phyloP scores from a whole-genome alignment of 2,329 filamentous ascomycete genomes.

The Zelopaecilomyces penicillatus region DNA sequence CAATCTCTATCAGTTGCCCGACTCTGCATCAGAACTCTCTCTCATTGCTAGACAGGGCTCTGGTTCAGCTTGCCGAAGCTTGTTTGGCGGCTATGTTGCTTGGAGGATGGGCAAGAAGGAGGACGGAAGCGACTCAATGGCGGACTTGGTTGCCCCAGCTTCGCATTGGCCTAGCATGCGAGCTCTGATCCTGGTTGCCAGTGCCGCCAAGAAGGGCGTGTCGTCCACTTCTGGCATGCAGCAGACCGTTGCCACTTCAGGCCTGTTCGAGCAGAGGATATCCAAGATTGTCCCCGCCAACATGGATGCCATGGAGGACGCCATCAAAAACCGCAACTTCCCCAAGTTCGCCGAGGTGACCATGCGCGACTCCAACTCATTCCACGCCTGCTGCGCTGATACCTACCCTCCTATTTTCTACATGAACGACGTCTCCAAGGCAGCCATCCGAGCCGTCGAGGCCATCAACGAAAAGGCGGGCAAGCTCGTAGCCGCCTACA shows the following conservation, averaged over 20 bases:
- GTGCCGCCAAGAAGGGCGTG: conserved; percentile 91
- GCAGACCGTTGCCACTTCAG: conserved; percentile 83
- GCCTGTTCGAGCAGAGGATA: conserved; percentile 74
- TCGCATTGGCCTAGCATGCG: conserved; percentile 95
- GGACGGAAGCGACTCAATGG: conserved; percentile 80
- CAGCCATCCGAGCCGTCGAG: conserved; percentile 83
- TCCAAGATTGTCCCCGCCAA: conserved; percentile 68
- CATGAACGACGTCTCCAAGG: conserved; percentile 86
- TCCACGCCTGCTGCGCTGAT: conserved; percentile 91
- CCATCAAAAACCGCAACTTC: conserved; percentile 73
- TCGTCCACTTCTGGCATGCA: conserved; percentile 94
- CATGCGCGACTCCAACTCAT: conserved; percentile 94
- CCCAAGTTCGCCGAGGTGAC: conserved; percentile 79
- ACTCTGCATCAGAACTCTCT: conserved; percentile 74
- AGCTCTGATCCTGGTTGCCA: conserved; percentile 83
- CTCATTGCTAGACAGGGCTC: conserved; percentile 88
- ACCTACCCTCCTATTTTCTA: conserved; percentile 98
- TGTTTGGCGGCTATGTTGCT: conserved; percentile 93
- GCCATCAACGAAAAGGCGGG: conserved; percentile 75
- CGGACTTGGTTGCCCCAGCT: conserved; percentile 79
- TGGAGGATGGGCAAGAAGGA: conserved; percentile 72
- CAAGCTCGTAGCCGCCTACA: conserved; percentile 81
- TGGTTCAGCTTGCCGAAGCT: conserved; percentile 83
- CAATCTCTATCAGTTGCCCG: conserved; percentile 78
- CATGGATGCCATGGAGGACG: conserved; percentile 79